Conservation (phyloP, 345 rosid genomes). For the Abelmoschus esculentus region DNA sequence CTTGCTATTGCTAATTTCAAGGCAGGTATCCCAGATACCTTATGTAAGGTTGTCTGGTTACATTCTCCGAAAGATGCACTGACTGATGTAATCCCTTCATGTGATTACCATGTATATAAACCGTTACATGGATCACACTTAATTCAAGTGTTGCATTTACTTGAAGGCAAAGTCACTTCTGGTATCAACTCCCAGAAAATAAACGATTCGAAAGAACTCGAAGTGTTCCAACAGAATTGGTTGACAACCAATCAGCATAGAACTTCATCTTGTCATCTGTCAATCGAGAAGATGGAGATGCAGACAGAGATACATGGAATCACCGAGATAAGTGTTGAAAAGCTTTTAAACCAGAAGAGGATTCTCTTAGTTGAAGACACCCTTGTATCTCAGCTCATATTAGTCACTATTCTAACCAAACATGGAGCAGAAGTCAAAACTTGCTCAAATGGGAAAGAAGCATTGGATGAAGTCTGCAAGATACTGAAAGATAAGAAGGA, state of each 20-base stretch:
- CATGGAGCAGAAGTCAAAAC: constrained; percentile 48
- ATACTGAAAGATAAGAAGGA: constrained; percentile 17
- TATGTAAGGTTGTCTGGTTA: constrained; percentile 61
- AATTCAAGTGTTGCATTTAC: constrained; percentile 29
- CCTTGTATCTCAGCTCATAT: constrained; percentile 11
- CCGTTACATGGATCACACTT: constrained; percentile 79
- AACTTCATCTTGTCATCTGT: no score
- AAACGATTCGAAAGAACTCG: not conserved
- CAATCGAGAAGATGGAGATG: no score
- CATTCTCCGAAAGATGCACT: constrained; percentile 17
- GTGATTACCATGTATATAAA: constrained; percentile 31
- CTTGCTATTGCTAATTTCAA: constrained; percentile 34
- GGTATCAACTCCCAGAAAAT: not conserved
- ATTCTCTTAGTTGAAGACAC: constrained; percentile 56
- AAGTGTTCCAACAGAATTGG: no score
- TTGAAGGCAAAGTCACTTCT: constrained; percentile 42
- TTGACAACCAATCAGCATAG: no score
- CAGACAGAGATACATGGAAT: no score
- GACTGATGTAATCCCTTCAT: constrained; percentile 9
- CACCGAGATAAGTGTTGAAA: not conserved
- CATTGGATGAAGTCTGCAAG: constrained; percentile 28
- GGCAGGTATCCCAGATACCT: constrained; percentile 18
- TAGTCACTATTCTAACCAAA: constrained; percentile 16
- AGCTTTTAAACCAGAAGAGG: constrained; percentile 29
- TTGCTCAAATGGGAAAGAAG: constrained; percentile 51